Conservation (phyloP, 306 rosid genomes). For the Lathyrus oleraceus region DNA sequence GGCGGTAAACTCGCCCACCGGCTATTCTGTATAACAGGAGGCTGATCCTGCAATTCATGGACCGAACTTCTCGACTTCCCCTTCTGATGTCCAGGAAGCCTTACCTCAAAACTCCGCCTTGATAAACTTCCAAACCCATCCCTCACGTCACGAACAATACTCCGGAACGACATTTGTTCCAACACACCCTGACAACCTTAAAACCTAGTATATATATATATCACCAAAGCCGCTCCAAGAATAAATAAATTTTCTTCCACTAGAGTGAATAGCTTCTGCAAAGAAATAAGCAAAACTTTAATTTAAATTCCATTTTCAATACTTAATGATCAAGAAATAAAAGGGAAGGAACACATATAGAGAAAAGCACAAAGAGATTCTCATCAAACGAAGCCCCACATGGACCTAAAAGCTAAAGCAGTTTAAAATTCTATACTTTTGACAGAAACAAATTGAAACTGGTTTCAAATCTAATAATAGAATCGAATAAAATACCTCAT, state of each 20-base stretch:
- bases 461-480: constrained; percentile 37
- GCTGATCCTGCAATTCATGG: constrained; percentile 69
- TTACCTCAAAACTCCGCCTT: constrained; percentile 81
- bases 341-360: constrained; percentile 49
- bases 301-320: constrained; percentile 45
- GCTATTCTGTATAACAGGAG: constrained; percentile 67
- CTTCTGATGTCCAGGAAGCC: constrained; percentile 77
- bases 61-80: constrained; percentile 80
- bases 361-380: constrained; percentile 86
- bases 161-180: constrained; percentile 85
- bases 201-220: constrained; percentile 34
- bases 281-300: constrained; percentile 42
- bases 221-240: constrained; percentile 26
- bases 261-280: constrained; percentile 55
- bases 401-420: constrained; percentile 77
- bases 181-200: constrained; percentile 34
- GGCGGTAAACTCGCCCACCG: constrained; percentile 97
- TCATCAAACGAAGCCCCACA: constrained; percentile 54
- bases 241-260: constrained; percentile 26
- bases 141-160: constrained; percentile 93
- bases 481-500: constrained; percentile 24
- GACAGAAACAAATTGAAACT: constrained; percentile 49
- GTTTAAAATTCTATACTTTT: constrained; percentile 58
- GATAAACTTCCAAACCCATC: constrained; percentile 95
- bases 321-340: constrained; percentile 56